Conservation (phyloP, 1,284 basidiomycete genomes). For the Erythrobasidium hasegawianum region DNA sequence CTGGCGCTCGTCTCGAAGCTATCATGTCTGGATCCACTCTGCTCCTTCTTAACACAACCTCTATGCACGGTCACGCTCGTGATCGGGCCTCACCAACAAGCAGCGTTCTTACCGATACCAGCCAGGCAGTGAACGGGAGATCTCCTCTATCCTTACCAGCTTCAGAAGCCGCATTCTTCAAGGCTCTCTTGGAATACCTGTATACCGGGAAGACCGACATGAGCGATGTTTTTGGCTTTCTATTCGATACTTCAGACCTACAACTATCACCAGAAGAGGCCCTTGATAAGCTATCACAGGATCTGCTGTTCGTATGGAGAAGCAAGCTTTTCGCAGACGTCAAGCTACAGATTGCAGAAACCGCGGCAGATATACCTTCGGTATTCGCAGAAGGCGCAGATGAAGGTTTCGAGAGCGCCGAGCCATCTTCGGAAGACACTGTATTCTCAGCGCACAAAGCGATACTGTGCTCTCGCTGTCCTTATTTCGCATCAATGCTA, state of each 20-base stretch:
- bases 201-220: slow-evolving; percentile 77
- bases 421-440: slow-evolving; percentile 48
- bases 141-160: slow-evolving; percentile 31
- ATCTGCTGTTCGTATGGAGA: slow-evolving; percentile 93
- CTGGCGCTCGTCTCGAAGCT: slow-evolving; percentile 64
- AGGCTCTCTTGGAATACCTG: slow-evolving; percentile 66
- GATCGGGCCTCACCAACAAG: slow-evolving; percentile 7
- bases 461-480: slow-evolving; percentile 80
- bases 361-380: slow-evolving; percentile 2
- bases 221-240: slow-evolving; percentile 81
- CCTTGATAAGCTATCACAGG: slow-evolving; percentile 52
- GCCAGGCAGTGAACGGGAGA: neutral
- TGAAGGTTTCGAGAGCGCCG: slow-evolving; percentile 54
- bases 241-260: slow-evolving; percentile 59
- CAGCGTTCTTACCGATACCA: neutral
- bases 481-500: slow-evolving; percentile 77
- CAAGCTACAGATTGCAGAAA: slow-evolving; percentile 49
- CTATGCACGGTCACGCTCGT: slow-evolving; percentile 18
- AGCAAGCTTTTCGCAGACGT: slow-evolving; percentile 88
- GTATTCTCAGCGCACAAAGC: slow-evolving; percentile 89
- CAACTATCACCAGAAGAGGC: slow-evolving; percentile 16
- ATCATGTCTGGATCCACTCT: slow-evolving; percentile 39
- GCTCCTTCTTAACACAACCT: slow-evolving; percentile 17
- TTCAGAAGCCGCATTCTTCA: slow-evolving; percentile 40
- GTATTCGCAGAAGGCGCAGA: slow-evolving; percentile 20